These are phyloP conservation scores for Ramaria sp. DNA, from an alignment of 768 basidiomycete species.

Conservation along the genomic window DNA sequence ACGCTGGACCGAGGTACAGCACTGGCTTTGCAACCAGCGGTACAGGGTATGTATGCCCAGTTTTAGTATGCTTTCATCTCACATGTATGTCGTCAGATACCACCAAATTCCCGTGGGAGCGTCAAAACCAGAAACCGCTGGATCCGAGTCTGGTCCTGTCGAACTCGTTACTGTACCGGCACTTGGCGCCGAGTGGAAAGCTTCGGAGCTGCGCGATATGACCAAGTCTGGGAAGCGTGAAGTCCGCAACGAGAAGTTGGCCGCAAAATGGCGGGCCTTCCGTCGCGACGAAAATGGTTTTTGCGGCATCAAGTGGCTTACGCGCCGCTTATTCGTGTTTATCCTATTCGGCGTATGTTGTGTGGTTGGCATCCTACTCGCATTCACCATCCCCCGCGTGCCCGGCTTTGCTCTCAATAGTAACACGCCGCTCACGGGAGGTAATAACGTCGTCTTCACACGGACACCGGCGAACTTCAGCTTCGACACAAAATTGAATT, in stretches of 20 bases:
- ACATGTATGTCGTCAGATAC: background rate
- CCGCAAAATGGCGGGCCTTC: conserved; percentile 50
- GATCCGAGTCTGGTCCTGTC: conserved; percentile 34
- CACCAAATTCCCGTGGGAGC: conserved; percentile 11
- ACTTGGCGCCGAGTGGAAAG: conserved; percentile 83
- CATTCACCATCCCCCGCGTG: conserved; percentile 75
- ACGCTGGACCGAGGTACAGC: conserved; percentile 70
- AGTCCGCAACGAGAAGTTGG: conserved; percentile 31
- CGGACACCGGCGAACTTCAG: conserved; percentile 82
- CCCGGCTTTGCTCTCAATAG: conserved; percentile 59
- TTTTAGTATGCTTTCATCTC: background rate
- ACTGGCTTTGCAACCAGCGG: conserved; percentile 41
- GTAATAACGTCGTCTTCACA: conserved; percentile 43
- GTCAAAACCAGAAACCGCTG: conserved; percentile 23
- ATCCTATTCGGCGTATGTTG: conserved; percentile 50
- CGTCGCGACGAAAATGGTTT: conserved; percentile 70
- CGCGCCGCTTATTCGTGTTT: conserved; percentile 61
- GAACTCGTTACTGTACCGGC: conserved; percentile 91
- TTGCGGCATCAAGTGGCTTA: conserved; percentile 66
- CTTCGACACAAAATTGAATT: conserved; percentile 66
- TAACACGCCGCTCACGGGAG: conserved; percentile 35
- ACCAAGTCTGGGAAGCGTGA: conserved; percentile 62
- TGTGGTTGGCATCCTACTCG: conserved; percentile 53
- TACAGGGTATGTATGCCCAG: conserved; percentile 32
- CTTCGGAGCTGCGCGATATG: conserved; percentile 66